Conservation (phyloP, 176 grass and related monocot species). For the Melocanna baccifera region DNA sequence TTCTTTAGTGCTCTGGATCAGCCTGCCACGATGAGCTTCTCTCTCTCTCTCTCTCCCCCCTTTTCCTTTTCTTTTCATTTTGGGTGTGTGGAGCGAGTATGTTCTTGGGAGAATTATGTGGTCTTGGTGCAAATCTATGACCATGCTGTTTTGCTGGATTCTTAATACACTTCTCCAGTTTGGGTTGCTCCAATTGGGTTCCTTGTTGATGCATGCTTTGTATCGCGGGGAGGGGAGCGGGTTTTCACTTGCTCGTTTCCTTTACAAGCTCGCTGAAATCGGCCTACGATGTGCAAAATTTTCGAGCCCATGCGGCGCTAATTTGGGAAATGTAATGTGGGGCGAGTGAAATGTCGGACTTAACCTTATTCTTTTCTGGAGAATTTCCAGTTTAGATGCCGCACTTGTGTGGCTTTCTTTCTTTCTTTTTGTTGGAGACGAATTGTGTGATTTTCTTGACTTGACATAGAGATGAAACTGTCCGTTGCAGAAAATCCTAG, state of each 20-base stretch:
- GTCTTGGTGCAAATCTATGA: not conserved
- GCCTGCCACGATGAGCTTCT: conserved; percentile 31
- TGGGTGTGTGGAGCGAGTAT: not conserved
- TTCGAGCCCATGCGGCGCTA: not conserved
- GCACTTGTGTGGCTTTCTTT: not conserved
- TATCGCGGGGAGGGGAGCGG: too few relatives aligned
- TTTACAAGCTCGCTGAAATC: not conserved
- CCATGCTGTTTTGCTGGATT: conserved; percentile 5
- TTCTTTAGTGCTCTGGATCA: conserved; percentile 34
- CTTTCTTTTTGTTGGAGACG: not conserved
- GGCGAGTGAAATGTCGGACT: not conserved
- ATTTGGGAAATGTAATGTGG: conserved; percentile 27
- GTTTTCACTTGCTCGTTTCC: not conserved
- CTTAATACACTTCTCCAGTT: not conserved
- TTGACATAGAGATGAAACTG: not conserved
- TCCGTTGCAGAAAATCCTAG: conserved; percentile 1
- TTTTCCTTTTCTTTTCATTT: not conserved
- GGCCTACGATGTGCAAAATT: not conserved
- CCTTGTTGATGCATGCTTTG: not conserved
- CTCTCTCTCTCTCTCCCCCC: too few relatives aligned
- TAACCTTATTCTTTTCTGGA: not conserved
- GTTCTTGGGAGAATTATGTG: not conserved
- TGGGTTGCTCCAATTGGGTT: not conserved
- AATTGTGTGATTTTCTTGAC: conserved; percentile 11
- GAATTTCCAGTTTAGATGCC: not conserved